Percentiles rank a stretch among this genome's conserved stretches.
Conservation (phyloP, 1,284 basidiomycete species). For the Gastroboletus turbinatus region DNA sequence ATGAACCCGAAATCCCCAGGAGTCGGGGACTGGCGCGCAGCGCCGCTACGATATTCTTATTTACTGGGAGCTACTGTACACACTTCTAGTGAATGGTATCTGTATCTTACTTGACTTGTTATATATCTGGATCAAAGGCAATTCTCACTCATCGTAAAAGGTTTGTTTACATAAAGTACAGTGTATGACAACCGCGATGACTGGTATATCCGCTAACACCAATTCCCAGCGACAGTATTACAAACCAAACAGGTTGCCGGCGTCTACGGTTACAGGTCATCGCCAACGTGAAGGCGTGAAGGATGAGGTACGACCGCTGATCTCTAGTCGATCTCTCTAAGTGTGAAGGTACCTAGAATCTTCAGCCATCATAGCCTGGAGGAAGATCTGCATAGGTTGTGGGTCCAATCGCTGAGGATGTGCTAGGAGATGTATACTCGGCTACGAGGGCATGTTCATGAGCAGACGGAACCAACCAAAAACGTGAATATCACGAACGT, state of each 20-base stretch:
- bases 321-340: not conserved
- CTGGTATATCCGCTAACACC: not conserved
- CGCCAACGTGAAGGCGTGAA: not conserved
- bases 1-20: no score
- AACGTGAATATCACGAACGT: slow-evolving; percentile 48
- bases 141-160: no score
- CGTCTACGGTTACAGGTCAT: not conserved
- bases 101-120: no score
- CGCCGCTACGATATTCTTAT: no score
- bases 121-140: no score
- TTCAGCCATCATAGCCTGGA: slow-evolving; percentile 59
- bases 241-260: not conserved
- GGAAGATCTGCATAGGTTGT: slow-evolving; percentile 53
- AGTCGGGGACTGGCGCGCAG: no score
- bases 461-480: slow-evolving; percentile 1
- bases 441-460: slow-evolving; percentile 37
- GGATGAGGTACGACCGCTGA: not conserved
- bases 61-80: no score
- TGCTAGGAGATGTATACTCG: slow-evolving; percentile 53
- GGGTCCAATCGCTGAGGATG: slow-evolving; percentile 38
- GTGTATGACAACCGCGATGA: not conserved
- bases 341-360: not conserved
- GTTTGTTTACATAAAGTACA: no score
- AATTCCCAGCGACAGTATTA: not conserved
- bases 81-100: no score